Percentiles rank a stretch among this genome's conserved stretches.
phyloP scores from a whole-genome alignment of 2,329 filamentous ascomycete species.

The Xylaria sp. region DNA sequence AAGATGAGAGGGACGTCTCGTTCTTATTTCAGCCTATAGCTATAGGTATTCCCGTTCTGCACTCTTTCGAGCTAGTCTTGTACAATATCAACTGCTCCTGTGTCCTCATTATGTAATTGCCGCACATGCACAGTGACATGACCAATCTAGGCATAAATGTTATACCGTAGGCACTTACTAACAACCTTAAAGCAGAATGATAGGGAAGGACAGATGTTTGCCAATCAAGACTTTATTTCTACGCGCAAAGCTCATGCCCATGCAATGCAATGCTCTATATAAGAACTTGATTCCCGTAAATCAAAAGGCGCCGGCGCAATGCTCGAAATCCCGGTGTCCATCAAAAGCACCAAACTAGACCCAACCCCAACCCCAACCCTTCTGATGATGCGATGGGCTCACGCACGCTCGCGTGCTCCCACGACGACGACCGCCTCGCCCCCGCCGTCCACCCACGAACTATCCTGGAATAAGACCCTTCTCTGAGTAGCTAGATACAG shows the following conservation, averaged over 20 bases:
- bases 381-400: background rate
- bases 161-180: background rate
- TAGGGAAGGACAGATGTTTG: background rate
- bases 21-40: slow-evolving; percentile 2
- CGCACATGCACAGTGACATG: slow-evolving; percentile 1
- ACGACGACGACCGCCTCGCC: slow-evolving; percentile 55
- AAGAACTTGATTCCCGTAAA: background rate
- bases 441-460: slow-evolving; percentile 68
- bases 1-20: slow-evolving; percentile 2
- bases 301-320: background rate
- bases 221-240: slow-evolving; percentile 1
- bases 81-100: slow-evolving; percentile 11
- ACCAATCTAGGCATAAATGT: background rate
- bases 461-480: slow-evolving; percentile 58
- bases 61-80: slow-evolving; percentile 5
- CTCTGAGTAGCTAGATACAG: slow-evolving; percentile 73
- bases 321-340: background rate
- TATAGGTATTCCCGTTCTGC: slow-evolving; percentile 2
- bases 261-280: background rate
- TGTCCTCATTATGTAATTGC: slow-evolving; percentile 3
- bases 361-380: background rate
- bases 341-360: background rate
- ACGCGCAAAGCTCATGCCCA: background rate
- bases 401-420: slow-evolving; percentile 32
- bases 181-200: background rate